These are phyloP conservation scores for Croton setiger DNA, from an alignment of 441 rosid genomes.

Conservation along the genomic window DNA sequence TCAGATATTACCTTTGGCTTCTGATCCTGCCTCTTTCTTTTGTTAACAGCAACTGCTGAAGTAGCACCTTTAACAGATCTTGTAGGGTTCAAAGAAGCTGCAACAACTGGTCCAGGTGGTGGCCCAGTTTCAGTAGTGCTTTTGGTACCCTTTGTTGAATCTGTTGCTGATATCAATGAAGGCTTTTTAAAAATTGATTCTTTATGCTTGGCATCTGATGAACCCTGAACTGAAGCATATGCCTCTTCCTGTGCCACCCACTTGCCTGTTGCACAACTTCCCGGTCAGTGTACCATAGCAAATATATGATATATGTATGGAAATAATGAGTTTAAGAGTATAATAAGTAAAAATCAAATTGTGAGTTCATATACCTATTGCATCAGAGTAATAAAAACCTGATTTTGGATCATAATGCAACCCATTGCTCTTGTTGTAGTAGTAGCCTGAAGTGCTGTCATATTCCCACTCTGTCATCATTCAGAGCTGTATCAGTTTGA, in stretches of 20 bases:
- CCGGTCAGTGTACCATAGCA: constrained; percentile 24
- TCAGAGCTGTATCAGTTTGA: constrained; percentile 34
- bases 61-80: constrained; percentile 69
- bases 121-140: constrained; percentile 33
- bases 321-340: not conserved
- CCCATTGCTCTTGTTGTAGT: constrained; percentile 53
- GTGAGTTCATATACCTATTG: constrained; percentile 56
- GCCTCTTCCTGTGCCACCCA: constrained; percentile 92
- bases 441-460: constrained; percentile 68
- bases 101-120: constrained; percentile 60
- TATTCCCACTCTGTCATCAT: constrained; percentile 68
- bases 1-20: constrained; percentile 60
- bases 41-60: constrained; percentile 54
- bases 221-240: constrained; percentile 41
- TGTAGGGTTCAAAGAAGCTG: constrained; percentile 55
- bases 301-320: constrained; percentile 1
- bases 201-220: constrained; percentile 39
- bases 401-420: constrained; percentile 75
- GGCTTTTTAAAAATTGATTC: constrained; percentile 39
- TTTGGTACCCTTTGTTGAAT: constrained; percentile 31
- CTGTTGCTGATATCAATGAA: constrained; percentile 27
- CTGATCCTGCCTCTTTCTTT: constrained; percentile 71
- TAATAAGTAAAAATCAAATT: constrained; percentile 1
- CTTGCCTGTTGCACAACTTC: constrained; percentile 58
- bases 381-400: constrained; percentile 80